Percentiles rank a stretch among this genome's conserved stretches.
These are phyloP conservation scores for Alternaria gansuensis DNA, from an alignment of 2,329 filamentous ascomycete species.

Conservation along the genomic window DNA sequence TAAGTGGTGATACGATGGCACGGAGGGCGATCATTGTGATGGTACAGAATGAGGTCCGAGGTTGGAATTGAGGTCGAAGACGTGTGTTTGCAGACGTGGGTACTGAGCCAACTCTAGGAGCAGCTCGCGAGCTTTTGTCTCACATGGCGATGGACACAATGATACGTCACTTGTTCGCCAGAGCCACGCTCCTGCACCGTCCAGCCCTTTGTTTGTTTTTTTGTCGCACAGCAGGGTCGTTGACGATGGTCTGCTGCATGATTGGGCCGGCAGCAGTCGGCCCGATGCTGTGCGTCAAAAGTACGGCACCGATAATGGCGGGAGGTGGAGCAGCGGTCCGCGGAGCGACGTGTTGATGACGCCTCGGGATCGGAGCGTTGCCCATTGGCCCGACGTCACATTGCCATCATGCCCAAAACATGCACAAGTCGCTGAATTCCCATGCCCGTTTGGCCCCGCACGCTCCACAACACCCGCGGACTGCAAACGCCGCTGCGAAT, in stretches of 20 bases:
- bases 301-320: not conserved
- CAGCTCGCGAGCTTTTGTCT: constrained; percentile 1
- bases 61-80: not conserved
- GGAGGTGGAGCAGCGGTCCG: not conserved
- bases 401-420: constrained; percentile 18
- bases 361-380: constrained; percentile 1
- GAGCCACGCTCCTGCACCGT: not conserved
- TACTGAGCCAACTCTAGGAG: not conserved
- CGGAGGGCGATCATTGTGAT: constrained; percentile 20
- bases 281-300: not conserved
- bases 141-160: not conserved
- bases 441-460: not conserved
- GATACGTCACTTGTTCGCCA: constrained; percentile 13
- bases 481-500: constrained; percentile 3
- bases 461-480: not conserved
- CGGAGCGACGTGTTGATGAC: constrained; percentile 6
- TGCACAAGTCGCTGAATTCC: constrained; percentile 7
- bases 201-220: not conserved
- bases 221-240: constrained; percentile 1
- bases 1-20: constrained; percentile 13
- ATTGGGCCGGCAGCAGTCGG: constrained; percentile 1
- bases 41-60: not conserved
- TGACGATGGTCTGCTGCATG: not conserved
- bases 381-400: constrained; percentile 20
- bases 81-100: not conserved